Evolutionary conservation across 331 rosid species (phyloP).

Genomic region (Phaseolus coccineus): DNA sequence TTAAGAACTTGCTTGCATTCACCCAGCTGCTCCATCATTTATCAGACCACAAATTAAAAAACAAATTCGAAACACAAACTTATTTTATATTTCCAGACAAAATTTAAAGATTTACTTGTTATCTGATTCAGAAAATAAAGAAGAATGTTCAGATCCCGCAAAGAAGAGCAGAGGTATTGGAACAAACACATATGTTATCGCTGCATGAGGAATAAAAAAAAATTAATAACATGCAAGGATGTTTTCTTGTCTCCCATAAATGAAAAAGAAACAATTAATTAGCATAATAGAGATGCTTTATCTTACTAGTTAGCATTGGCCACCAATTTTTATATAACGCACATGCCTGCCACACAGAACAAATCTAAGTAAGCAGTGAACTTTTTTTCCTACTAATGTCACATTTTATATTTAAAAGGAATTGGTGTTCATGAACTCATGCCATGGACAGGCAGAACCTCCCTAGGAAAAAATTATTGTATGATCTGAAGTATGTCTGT

Average conservation of each 20-base stretch:
- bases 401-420: not conserved
- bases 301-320: slow-evolving; percentile 80
- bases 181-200: slow-evolving; percentile 70
- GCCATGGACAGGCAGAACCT: not conserved
- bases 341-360: slow-evolving; percentile 68
- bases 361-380: slow-evolving; percentile 14
- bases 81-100: not conserved
- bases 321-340: slow-evolving; percentile 87
- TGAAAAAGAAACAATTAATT: not conserved
- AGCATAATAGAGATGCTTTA: not conserved
- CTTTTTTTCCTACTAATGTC: too few species aligned
- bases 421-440: not conserved
- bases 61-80: not conserved
- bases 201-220: slow-evolving; percentile 54
- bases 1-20: slow-evolving; percentile 73
- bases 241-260: not conserved
- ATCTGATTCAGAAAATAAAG: slow-evolving; percentile 62
- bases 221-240: not conserved
- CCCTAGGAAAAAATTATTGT: too few species aligned
- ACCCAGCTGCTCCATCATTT: slow-evolving; percentile 62
- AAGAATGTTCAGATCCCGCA: slow-evolving; percentile 54
- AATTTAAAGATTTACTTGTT: slow-evolving; percentile 46
- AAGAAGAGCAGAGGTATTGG: slow-evolving; percentile 80
- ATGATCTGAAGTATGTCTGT: too few species aligned
- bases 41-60: slow-evolving; percentile 9